Evolutionary conservation across 1,139 yeast genomes (phyloP).

Genomic region (Wickerhamomyces sp.): DNA sequence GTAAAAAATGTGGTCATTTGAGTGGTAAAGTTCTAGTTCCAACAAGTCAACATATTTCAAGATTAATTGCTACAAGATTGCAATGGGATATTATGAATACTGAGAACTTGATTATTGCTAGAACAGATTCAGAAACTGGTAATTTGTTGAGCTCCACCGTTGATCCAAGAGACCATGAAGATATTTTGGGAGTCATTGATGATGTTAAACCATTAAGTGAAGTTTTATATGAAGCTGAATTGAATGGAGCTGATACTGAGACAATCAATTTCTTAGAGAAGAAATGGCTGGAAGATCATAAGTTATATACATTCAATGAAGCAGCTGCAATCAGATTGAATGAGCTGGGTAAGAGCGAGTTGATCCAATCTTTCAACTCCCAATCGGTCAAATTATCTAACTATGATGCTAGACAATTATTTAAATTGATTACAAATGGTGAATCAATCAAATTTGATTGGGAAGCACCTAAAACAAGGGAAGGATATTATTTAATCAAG

Average conservation of each 20-base stretch:
- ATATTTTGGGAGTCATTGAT: conserved; percentile 43
- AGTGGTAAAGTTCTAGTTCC: conserved; percentile 64
- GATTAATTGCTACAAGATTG: conserved; percentile 54
- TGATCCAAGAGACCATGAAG: conserved; percentile 54
- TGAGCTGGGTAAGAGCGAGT: conserved; percentile 28
- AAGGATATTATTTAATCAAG: conserved; percentile 47
- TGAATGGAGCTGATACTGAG: conserved; percentile 29
- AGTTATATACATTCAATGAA: conserved; percentile 44
- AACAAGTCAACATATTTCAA: conserved; percentile 49
- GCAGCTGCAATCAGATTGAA: conserved; percentile 33
- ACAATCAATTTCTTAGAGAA: conserved; percentile 35
- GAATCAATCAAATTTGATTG: conserved; percentile 41
- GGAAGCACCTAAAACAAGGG: conserved; percentile 56
- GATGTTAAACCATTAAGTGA: conserved; percentile 42
- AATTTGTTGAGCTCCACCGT: conserved; percentile 48
- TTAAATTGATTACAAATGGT: conserved; percentile 28
- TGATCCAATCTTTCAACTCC: conserved; percentile 26
- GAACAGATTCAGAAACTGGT: conserved; percentile 58
- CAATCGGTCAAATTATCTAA: conserved; percentile 27
- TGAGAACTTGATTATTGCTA: conserved; percentile 52
- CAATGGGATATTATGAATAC: conserved; percentile 65
- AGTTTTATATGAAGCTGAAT: conserved; percentile 40
- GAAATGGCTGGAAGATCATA: conserved; percentile 40
- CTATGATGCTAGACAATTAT: conserved; percentile 30
- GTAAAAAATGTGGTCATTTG: conserved; percentile 61